Percentiles rank a stretch among this genome's conserved stretches.
Evolutionary conservation across 192 early-diverging fungal species (phyloP).

Genomic region (Chytriomyces sp.): DNA sequence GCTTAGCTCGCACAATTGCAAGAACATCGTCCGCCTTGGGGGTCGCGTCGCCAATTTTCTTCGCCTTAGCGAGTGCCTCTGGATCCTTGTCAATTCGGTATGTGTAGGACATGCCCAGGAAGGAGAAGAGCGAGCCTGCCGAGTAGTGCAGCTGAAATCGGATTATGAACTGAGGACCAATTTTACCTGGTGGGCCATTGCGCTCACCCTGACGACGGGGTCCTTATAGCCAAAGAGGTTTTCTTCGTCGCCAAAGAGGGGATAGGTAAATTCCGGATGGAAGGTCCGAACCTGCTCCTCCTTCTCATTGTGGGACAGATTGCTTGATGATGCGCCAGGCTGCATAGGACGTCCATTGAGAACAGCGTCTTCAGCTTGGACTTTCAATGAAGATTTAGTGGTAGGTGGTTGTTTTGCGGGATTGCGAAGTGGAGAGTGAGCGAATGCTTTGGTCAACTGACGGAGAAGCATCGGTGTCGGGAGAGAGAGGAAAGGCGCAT

Average conservation of each 20-base stretch:
- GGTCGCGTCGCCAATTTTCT: slow-evolving; percentile 20
- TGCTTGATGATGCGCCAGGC: too few relatives aligned
- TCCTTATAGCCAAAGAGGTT: slow-evolving; percentile 89
- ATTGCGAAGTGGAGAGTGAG: too few relatives aligned
- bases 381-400: too few relatives aligned
- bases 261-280: slow-evolving; percentile 85
- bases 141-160: slow-evolving; percentile 69
- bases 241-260: slow-evolving; percentile 86
- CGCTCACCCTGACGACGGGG: slow-evolving; percentile 22
- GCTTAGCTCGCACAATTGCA: slow-evolving; percentile 46
- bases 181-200: background rate
- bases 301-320: too few relatives aligned
- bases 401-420: too few relatives aligned
- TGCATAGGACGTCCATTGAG: too few relatives aligned
- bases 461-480: background rate
- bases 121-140: slow-evolving; percentile 75
- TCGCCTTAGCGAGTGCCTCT: slow-evolving; percentile 22
- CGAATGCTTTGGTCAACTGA: too few relatives aligned
- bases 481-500: background rate
- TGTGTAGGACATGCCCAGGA: slow-evolving; percentile 67
- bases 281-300: slow-evolving; percentile 46
- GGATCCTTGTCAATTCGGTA: slow-evolving; percentile 61
- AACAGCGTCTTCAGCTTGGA: too few relatives aligned
- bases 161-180: too few relatives aligned
- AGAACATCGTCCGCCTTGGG: slow-evolving; percentile 67